Base-by-base conservation (phyloP, 495 filamentous ascomycete genomes). In the Xylaria nigripes region DNA sequence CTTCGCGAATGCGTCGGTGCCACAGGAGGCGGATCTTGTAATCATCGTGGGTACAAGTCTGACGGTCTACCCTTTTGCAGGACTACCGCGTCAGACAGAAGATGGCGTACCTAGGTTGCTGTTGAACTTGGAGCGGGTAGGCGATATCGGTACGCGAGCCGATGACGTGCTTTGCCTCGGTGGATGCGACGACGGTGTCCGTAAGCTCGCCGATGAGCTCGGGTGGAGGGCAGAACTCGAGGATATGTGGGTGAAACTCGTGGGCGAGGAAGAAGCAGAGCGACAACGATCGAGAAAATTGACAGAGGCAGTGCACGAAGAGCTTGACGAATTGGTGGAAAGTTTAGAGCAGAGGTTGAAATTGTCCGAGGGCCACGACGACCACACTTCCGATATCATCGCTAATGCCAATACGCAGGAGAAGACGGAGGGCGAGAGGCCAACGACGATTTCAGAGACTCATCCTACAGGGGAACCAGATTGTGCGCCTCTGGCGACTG, bases 11-110 rank as follows among this genome's bases (percentile, higher is more conserved):
- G 70, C 72, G 19, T 53, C 61, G 21, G 59, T 86, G 16, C 79
- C 82, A 1, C 70, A 61, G 15, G 64, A 75, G 55, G 89, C 90
- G 3, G 92, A 97, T 67, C 69, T 97, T 25, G 82, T 83, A 46
- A 85, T 98, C 36, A 77, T 98, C 36, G 88, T 97, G 82, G 93
- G 93, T 2, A 96, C 92, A 6, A 95, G 90, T 64, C 68, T 98
- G 52, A 78, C 75, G 7, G 93, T 98, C 19, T 86, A 90, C 50
- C 94, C 93, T 0, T 96, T 98, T 70, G 90, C 93, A 16, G 80
- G 79, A 48, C 71, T 97, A 47, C 92, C 93, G 0, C 61, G 69
- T 0, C 70, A 84, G 48, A 82, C 80, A n/a, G 56, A 61, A 8
- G 76, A 84, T 1, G 71, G 70, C 2, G 76, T 77, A 6, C 93